Percentiles rank a stretch among this genome's conserved stretches.
phyloP scores from a whole-genome alignment of 768 basidiomycete genomes.

The Stropharia rugosoannulata region DNA sequence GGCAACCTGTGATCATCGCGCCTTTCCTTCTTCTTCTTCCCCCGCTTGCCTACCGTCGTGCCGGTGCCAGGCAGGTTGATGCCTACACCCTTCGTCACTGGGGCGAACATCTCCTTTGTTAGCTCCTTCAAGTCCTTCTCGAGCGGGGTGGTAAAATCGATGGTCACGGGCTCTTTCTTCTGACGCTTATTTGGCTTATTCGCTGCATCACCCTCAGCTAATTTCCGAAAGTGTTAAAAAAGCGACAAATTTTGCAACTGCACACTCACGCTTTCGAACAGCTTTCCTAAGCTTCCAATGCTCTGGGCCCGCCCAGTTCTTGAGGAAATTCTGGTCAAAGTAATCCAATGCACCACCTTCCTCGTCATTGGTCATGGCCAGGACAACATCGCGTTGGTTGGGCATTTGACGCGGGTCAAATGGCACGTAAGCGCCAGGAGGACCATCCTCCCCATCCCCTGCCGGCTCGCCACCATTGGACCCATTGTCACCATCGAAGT shows the following conservation, averaged over 20 bases:
- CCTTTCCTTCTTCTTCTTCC: conserved; percentile 62
- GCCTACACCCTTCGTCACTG: conserved; percentile 66
- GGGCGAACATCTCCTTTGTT: conserved; percentile 74
- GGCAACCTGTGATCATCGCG: conserved; percentile 79
- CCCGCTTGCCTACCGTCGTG: conserved; percentile 35
- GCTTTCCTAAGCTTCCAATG: conserved; percentile 94
- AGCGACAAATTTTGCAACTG: conserved; percentile 6
- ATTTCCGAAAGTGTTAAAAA: conserved; percentile 4
- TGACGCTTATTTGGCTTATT: conserved; percentile 53
- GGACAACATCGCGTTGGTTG: conserved; percentile 76
- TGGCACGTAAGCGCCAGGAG: conserved; percentile 56
- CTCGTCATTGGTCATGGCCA: conserved; percentile 77
- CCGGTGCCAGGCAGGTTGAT: conserved; percentile 67
- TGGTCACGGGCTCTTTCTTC: conserved; percentile 80
- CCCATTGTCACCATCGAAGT: conserved; percentile 40
- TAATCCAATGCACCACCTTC: conserved; percentile 76
- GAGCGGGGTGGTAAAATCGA: conserved; percentile 69
- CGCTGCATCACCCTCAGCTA: conserved; percentile 38
- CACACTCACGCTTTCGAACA: conserved; percentile 67
- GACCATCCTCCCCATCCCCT: conserved; percentile 36
- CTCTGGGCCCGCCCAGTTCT: conserved; percentile 98
- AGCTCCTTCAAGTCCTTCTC: conserved; percentile 61
- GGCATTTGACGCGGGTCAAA: conserved; percentile 86
- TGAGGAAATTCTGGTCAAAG: conserved; percentile 83
- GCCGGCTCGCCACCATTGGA: conserved; percentile 39